Percentiles rank a stretch among this genome's conserved stretches.
phyloP scores from a whole-genome alignment of 176 grass and related monocot species.

The Pontederia paniculata region DNA sequence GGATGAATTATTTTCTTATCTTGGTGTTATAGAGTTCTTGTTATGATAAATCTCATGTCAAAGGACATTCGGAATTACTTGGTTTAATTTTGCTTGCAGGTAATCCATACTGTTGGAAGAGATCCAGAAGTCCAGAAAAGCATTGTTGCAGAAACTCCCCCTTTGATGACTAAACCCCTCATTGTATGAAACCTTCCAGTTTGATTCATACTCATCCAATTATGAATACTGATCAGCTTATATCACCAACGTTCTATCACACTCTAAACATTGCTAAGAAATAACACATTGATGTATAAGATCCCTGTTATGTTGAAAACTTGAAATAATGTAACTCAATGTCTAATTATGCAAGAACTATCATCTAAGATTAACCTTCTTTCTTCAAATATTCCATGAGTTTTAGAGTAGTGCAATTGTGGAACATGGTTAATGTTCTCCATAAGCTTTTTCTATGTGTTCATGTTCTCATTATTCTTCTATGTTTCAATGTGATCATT shows the following conservation, averaged over 20 bases:
- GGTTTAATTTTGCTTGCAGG: constrained; percentile 29
- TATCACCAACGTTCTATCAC: no score
- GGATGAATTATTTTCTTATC: background rate
- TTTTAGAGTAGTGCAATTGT: no score
- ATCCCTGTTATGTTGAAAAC: no score
- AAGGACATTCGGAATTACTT: background rate
- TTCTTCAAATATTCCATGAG: no score
- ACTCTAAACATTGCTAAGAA: no score
- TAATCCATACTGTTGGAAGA: constrained; percentile 77
- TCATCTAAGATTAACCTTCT: no score
- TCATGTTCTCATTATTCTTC: background rate
- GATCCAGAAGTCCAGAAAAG: constrained; percentile 71
- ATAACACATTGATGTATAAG: no score
- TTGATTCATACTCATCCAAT: background rate
- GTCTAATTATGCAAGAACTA: no score
- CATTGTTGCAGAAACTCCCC: constrained; percentile 58
- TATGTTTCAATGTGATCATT: background rate
- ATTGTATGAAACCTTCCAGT: constrained; percentile 33
- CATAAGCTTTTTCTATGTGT: no score
- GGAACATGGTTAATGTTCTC: no score
- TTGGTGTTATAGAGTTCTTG: background rate
- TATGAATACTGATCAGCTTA: background rate
- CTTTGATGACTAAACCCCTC: constrained; percentile 50
- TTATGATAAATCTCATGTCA: background rate
- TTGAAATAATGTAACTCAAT: no score